A percentile compares a stretch with the other conserved stretches of the same genome.
phyloP scores from a whole-genome alignment of 2,329 filamentous ascomycete genomes.

The Apiospora pterosperma region DNA sequence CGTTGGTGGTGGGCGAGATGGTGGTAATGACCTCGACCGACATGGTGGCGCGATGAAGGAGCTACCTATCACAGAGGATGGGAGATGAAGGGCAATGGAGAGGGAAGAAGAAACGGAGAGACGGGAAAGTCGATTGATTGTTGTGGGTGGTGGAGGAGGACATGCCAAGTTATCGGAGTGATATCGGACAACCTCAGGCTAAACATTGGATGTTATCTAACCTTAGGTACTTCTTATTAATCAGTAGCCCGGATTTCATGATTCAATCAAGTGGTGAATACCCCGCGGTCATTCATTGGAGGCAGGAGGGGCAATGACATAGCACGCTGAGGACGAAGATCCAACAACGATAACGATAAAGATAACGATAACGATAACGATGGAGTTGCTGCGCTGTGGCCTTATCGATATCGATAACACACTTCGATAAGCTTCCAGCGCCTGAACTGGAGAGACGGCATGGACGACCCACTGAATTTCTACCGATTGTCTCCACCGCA shows the following conservation, averaged over 20 bases:
- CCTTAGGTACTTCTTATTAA: no score
- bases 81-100: not conserved
- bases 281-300: not conserved
- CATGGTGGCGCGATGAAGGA: constrained; percentile 40
- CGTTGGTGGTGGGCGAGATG: constrained; percentile 87
- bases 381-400: no score
- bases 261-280: not conserved
- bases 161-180: not conserved
- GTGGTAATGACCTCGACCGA: constrained; percentile 67
- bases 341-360: not conserved
- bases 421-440: constrained; percentile 1
- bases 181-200: not conserved
- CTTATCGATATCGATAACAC: not conserved
- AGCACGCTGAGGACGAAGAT: not conserved
- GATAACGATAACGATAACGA: not conserved
- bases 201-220: constrained; percentile 1
- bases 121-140: not conserved
- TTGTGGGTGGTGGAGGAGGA: not conserved
- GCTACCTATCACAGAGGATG: not conserved
- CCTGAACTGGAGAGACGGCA: no score
- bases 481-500: not conserved
- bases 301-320: constrained; percentile 1
- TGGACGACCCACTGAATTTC: not conserved
- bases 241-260: not conserved
- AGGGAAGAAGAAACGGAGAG: not conserved